phyloP scores from a whole-genome alignment of 2,329 filamentous ascomycete genomes.

The Penicillium sp. region DNA sequence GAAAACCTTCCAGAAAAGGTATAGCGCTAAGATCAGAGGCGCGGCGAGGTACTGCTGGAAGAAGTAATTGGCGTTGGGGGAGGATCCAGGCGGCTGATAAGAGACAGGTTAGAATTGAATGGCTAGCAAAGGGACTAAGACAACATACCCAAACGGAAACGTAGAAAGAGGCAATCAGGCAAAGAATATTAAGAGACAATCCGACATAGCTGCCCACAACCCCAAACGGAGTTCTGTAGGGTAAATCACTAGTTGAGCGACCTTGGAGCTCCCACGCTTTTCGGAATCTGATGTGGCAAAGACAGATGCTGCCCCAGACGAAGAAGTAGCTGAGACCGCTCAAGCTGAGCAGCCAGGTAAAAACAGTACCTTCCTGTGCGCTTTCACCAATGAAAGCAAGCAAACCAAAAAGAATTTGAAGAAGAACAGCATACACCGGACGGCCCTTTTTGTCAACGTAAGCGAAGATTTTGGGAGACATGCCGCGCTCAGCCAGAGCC shows the following conservation, averaged over 20 bases:
- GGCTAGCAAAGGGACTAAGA: not conserved
- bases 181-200: not conserved
- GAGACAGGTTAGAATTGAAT: not conserved
- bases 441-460: not conserved
- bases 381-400: not conserved
- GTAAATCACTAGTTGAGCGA: not conserved
- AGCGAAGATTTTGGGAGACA: constrained; percentile 38
- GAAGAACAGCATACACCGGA: not conserved
- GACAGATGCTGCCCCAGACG: constrained; percentile 65
- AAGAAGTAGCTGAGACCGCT: constrained; percentile 65
- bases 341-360: constrained; percentile 61
- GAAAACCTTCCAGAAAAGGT: not conserved
- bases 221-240: not conserved
- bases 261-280: constrained; percentile 52
- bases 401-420: not conserved
- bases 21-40: not conserved
- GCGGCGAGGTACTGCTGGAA: not conserved
- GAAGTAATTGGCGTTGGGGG: not conserved
- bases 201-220: not conserved
- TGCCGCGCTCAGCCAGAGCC: constrained; percentile 51
- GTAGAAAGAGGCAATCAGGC: not conserved
- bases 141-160: not conserved
- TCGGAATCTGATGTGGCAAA: constrained; percentile 70
- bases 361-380: not conserved
- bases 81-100: not conserved